phyloP scores from a whole-genome alignment of 2,329 filamentous ascomycete species.

The Pseudogymnoascus sp. region DNA sequence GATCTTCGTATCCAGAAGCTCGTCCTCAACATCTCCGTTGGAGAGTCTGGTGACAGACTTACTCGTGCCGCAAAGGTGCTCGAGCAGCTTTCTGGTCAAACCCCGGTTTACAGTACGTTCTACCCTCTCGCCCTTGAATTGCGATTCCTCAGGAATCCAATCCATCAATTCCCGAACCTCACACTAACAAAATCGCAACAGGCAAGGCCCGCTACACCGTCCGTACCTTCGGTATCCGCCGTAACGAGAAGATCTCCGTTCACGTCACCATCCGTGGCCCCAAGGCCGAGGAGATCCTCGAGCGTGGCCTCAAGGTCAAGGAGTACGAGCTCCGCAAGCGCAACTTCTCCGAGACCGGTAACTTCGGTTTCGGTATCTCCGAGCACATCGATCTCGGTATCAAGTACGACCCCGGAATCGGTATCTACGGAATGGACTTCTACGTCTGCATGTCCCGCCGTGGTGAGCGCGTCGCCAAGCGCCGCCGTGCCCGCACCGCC shows the following conservation, averaged over 20 bases:
- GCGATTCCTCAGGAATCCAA: background rate
- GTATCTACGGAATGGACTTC: conserved; percentile 99
- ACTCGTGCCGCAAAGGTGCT: conserved; percentile 99
- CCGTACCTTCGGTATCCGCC: conserved; percentile 99
- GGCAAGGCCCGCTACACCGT: conserved; percentile 99
- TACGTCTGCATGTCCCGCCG: conserved; percentile 99
- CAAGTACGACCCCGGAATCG: conserved; percentile 98
- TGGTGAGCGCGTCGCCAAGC: conserved; percentile 94
- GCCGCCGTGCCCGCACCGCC: conserved; percentile 78
- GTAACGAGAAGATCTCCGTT: conserved; percentile 99
- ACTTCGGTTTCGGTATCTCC: conserved; percentile 99
- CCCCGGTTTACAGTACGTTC: conserved; percentile 91
- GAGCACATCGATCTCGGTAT: conserved; percentile 99
- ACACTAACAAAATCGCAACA: conserved; percentile 32
- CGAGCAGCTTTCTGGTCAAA: conserved; percentile 99
- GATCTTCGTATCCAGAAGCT: conserved; percentile 99
- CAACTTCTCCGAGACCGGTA: conserved; percentile 99
- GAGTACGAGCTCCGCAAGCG: conserved; percentile 99
- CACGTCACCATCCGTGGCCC: conserved; percentile 99
- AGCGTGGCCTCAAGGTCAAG: conserved; percentile 99
- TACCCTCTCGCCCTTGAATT: background rate
- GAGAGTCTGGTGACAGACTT: conserved; percentile 99
- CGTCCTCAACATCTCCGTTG: conserved; percentile 98
- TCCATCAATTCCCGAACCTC: conserved; percentile 10
- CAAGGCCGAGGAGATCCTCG: conserved; percentile 99